These are phyloP conservation scores for Calophaca sinica DNA, from an alignment of 306 rosid genomes.

Conservation along the genomic window DNA sequence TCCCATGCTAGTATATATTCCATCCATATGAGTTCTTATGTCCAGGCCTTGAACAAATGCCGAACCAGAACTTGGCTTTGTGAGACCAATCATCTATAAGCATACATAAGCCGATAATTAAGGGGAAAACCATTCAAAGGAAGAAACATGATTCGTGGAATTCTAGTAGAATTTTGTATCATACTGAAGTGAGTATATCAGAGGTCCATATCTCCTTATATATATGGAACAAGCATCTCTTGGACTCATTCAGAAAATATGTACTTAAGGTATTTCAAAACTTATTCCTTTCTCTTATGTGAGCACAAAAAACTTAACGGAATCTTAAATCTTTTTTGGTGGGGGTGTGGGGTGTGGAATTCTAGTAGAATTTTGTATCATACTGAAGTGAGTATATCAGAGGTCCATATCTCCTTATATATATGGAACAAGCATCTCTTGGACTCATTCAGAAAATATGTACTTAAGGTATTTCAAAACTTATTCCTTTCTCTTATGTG, in stretches of 20 bases:
- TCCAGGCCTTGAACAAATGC: constrained; percentile 81
- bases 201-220: constrained; percentile 1
- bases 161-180: constrained; percentile 11
- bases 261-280: background rate
- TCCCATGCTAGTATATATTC: constrained; percentile 86
- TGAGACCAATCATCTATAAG: constrained; percentile 90
- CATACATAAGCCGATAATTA: constrained; percentile 32
- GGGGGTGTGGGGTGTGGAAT: no score
- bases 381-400: constrained; percentile 11
- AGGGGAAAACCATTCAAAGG: constrained; percentile 33
- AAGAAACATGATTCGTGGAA: constrained; percentile 16
- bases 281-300: background rate
- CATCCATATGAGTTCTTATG: constrained; percentile 72
- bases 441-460: constrained; percentile 2
- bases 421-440: background rate
- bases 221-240: background rate
- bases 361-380: constrained; percentile 14
- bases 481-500: background rate
- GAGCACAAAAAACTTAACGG: no score
- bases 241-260: constrained; percentile 1
- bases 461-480: background rate
- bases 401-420: background rate
- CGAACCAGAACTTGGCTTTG: constrained; percentile 77
- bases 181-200: constrained; percentile 14
- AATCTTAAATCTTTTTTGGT: background rate